Percentiles rank a stretch among this genome's conserved stretches.
These are phyloP conservation scores for Salix brachista DNA, from an alignment of 345 rosid species.

Conservation along the genomic window DNA sequence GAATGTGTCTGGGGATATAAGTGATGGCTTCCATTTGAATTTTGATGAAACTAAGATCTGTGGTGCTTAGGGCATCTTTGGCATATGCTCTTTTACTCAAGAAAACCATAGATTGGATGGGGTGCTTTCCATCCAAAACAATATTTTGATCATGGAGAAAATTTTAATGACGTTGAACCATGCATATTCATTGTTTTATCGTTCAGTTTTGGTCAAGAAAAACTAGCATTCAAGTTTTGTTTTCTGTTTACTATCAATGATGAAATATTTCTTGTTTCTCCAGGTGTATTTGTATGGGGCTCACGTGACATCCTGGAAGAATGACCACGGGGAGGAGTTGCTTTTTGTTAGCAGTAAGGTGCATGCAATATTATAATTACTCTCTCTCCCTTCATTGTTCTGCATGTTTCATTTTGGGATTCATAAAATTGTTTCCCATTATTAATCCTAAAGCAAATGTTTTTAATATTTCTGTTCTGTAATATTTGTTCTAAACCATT, in stretches of 20 bases:
- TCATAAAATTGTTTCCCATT: neutral
- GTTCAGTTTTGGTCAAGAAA: no score
- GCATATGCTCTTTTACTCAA: neutral
- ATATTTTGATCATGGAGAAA: neutral
- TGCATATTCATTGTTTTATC: neutral
- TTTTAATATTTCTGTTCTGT: neutral
- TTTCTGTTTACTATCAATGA: neutral
- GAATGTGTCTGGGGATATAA: no score
- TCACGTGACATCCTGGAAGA: conserved; percentile 95
- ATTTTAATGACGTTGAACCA: neutral
- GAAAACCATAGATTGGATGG: neutral
- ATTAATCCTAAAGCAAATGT: neutral
- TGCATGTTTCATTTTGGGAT: neutral
- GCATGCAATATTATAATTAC: neutral
- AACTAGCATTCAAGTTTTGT: neutral
- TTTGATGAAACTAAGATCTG: neutral
- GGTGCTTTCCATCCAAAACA: neutral
- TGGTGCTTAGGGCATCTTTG: neutral
- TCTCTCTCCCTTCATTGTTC: neutral
- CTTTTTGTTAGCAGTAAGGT: conserved; percentile 79
- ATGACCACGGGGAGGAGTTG: conserved; percentile 81
- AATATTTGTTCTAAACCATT: neutral
- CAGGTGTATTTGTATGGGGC: conserved; percentile 88
- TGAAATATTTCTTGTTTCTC: conserved; percentile 2
- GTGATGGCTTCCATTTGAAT: neutral